Evolutionary conservation across 2,329 filamentous ascomycete genomes (phyloP).

Genomic region (Knufia fluminis): DNA sequence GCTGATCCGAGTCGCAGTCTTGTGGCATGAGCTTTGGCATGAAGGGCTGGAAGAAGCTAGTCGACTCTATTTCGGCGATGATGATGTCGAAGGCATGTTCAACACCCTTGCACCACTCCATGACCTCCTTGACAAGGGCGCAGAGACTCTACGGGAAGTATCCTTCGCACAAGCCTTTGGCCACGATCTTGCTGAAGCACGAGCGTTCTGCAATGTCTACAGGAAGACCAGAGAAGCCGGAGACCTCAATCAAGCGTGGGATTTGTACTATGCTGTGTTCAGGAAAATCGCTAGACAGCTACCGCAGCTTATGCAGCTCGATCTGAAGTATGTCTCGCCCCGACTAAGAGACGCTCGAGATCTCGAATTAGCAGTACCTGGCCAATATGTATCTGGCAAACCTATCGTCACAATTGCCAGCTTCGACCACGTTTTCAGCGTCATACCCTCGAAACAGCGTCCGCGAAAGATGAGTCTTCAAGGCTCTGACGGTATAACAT

Average conservation of each 20-base stretch:
- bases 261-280: conserved; percentile 98
- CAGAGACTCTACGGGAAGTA: conserved; percentile 87
- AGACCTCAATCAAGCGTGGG: conserved; percentile 97
- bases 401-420: conserved; percentile 76
- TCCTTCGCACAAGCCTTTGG: conserved; percentile 98
- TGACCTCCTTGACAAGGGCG: conserved; percentile 79
- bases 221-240: conserved; percentile 79
- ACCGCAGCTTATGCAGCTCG: conserved; percentile 82
- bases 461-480: conserved; percentile 80
- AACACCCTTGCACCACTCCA: conserved; percentile 81
- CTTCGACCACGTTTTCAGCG: conserved; percentile 80
- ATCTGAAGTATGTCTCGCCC: conserved; percentile 93
- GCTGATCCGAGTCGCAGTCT: conserved; percentile 87
- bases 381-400: conserved; percentile 74
- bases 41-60: conserved; percentile 96
- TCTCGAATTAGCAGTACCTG: conserved; percentile 88
- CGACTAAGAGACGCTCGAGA: conserved; percentile 78
- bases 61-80: conserved; percentile 90
- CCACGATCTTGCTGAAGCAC: conserved; percentile 84
- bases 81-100: conserved; percentile 98
- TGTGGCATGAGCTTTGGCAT: conserved; percentile 99
- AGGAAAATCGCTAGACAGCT: conserved; percentile 87
- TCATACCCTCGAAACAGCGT: conserved; percentile 95
- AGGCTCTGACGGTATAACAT: conserved; percentile 79
- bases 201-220: conserved; percentile 92